Percentiles rank a stretch among this genome's conserved stretches.
Conservation (phyloP, 208 protist species). For the Trichomonas tenax region DNA sequence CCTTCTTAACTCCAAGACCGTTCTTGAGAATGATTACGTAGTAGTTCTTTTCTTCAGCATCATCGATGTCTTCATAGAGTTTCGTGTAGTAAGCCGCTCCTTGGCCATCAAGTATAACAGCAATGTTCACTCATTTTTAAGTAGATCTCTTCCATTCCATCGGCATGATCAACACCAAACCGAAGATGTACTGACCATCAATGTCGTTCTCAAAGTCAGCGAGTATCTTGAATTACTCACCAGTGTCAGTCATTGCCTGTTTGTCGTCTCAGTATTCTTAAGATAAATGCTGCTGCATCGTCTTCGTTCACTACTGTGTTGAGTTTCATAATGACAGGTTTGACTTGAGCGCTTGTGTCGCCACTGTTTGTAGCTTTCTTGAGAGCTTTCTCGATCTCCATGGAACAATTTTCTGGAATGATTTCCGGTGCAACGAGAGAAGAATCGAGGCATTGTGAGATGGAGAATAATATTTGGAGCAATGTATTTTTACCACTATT, state of each 20-base stretch:
- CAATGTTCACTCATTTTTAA: neutral
- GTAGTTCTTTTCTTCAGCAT: neutral
- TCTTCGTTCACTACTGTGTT: neutral
- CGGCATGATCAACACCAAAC: neutral
- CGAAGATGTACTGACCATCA: neutral
- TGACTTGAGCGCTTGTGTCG: neutral
- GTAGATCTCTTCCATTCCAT: neutral
- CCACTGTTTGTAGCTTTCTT: neutral
- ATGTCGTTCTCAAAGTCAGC: neutral
- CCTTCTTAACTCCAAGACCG: neutral
- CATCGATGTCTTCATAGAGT: neutral
- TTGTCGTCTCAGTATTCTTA: neutral
- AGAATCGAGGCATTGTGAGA: too few species aligned
- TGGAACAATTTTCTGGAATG: neutral
- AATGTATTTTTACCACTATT: neutral
- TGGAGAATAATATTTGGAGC: neutral
- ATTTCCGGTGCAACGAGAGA: neutral
- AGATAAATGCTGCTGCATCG: neutral
- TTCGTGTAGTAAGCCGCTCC: neutral
- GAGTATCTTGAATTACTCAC: neutral
- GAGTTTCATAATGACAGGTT: neutral
- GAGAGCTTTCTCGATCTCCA: neutral
- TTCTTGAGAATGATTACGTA: neutral
- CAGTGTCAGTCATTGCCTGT: neutral
- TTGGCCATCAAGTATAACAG: neutral